Evolutionary conservation across 129 eudicot genomes (phyloP).

Genomic region (sunflower (Helianthus annuus)): HanXRQr2.0-SUNRISE NC_035438.2:61886273-61886772

Average conservation of each 20-base stretch:
- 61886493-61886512: background rate
- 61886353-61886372: too few species aligned
- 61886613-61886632: slow-evolving; percentile 11
- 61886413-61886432: too few species aligned
- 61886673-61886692: slow-evolving; percentile 36
- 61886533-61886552: slow-evolving; percentile 25
- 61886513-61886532: slow-evolving; percentile 14
- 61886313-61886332: too few species aligned
- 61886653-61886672: slow-evolving; percentile 32
- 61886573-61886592: slow-evolving; percentile 19
- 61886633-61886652: slow-evolving; percentile 40
- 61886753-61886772: slow-evolving; percentile 97
- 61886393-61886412: too few species aligned
- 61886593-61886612: background rate
- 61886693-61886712: slow-evolving; percentile 79
- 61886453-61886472: too few species aligned
- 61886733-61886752: slow-evolving; percentile 94
- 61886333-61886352: too few species aligned
- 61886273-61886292: too few species aligned
- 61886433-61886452: too few species aligned
- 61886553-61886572: slow-evolving; percentile 34
- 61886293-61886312: too few species aligned
- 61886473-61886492: too few species aligned
- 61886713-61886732: slow-evolving; percentile 73
- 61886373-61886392: too few species aligned